Percentiles rank a stretch among this genome's conserved stretches.
Evolutionary conservation across 305 asterid species (phyloP).

Genomic region (Fraxinus sp.): DNA sequence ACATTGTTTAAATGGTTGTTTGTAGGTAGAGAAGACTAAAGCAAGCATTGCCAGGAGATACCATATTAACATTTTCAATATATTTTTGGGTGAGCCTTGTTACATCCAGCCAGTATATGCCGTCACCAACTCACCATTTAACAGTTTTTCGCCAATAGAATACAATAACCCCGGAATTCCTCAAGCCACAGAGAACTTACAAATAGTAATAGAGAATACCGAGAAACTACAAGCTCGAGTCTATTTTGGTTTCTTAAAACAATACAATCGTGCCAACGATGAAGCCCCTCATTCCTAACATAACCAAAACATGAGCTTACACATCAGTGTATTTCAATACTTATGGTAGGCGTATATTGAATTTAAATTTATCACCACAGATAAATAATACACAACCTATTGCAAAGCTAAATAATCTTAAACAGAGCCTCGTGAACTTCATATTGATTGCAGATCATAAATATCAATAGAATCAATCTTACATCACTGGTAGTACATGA

Average conservation of each 20-base stretch:
- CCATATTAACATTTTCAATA: not conserved
- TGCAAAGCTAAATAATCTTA: not conserved
- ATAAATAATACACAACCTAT: constrained; percentile 21
- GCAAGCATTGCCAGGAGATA: not conserved
- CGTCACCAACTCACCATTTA: not conserved
- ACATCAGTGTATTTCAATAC: constrained; percentile 21
- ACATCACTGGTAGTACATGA: constrained; percentile 47
- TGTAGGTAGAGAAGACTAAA: not conserved
- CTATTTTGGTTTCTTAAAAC: not conserved
- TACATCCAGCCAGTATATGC: not conserved
- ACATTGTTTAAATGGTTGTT: not conserved
- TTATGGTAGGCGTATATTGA: constrained; percentile 19
- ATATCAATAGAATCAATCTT: not conserved
- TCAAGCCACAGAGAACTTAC: not conserved
- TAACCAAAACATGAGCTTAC: constrained; percentile 18
- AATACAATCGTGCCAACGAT: not conserved
- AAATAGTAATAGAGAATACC: not conserved
- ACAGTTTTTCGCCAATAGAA: not conserved
- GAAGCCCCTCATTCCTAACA: constrained; percentile 21
- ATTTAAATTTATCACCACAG: constrained; percentile 23
- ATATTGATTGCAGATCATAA: not conserved
- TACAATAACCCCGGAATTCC: not conserved
- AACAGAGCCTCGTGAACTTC: not conserved
- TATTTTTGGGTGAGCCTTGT: not conserved
- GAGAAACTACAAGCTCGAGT: not conserved